Base-by-base conservation (phyloP, 805 yeast species). In the Ascoidea rubescens region DNA sequence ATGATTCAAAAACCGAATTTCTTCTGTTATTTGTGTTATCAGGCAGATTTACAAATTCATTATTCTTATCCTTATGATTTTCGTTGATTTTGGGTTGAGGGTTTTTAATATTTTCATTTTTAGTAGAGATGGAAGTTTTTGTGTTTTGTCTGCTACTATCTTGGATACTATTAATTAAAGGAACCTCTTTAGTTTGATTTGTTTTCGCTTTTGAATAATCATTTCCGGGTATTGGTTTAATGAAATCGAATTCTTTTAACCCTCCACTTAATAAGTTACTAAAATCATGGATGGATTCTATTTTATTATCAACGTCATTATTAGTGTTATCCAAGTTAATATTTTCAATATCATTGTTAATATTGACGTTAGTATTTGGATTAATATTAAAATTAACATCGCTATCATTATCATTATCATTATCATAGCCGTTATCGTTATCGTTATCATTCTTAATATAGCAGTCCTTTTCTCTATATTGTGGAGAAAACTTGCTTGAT, bases 401-500 rank as follows among this genome's bases (percentile, higher is more conserved):
- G 5, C 48, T 33, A 21, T 46, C n/a, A 30, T 14, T n/a, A 12
- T 50, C 48, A 14, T 47, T 5, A 21, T 30, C 48, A 2, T 46
- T 17, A 33, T 47, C 31, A 10, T 50, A 5, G 12, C 44, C 45
- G 44, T 33, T 7, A 16, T 31, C 5, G 42, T 14, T 21, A 49
- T 50, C 31, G 48, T 47, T 43, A 48, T 42, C 12, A 33, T 17
- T 14, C 14, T 7, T 31, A 14, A 21, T 17, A 31, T 58, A 51
- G 51, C 54, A 60, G 46, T 64, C 59, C 21, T 74, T 60, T 17
- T 63, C 57, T 21, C 74, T 73, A 58, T 80, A 58, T 14, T 86
- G 75, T 51, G 72, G 73, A 47, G 86, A 90, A 65, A 85, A 93
- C 0, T 96, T 89, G 8, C 69, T 69, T 0, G 87, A 77, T 60